Evolutionary conservation across 371 early-diverging fungal species (phyloP).

Genomic region (Mortierella sp.): DNA sequence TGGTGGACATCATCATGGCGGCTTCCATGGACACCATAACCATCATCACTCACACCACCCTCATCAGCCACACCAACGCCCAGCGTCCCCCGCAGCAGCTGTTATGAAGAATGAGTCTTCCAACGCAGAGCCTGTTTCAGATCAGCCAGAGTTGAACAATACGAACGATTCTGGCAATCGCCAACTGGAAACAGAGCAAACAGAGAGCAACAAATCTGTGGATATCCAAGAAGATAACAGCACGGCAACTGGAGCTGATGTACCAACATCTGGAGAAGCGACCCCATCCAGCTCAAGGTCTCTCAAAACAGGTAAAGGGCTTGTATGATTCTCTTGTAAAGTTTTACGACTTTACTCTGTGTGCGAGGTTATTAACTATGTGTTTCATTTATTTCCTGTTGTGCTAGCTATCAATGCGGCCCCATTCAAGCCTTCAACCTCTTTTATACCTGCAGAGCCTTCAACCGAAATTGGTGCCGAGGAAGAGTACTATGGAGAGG

Average conservation of each 20-base stretch:
- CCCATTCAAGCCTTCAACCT: constrained; percentile 39
- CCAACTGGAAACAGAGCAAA: constrained; percentile 11
- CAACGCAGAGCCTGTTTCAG: neutral
- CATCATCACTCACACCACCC: constrained; percentile 13
- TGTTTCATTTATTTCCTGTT: neutral
- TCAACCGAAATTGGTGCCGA: constrained; percentile 12
- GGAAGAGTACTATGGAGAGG: constrained; percentile 34
- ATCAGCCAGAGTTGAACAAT: neutral
- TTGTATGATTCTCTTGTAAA: neutral
- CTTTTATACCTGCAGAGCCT: constrained; percentile 10
- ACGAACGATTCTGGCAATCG: neutral
- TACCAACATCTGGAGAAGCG: constrained; percentile 9
- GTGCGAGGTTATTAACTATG: neutral
- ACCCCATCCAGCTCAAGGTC: constrained; percentile 29
- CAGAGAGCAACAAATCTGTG: neutral
- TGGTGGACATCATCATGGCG: constrained; percentile 41
- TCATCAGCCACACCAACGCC: constrained; percentile 5
- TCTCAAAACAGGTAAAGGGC: constrained; percentile 40
- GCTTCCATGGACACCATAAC: constrained; percentile 22
- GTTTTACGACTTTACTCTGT: neutral
- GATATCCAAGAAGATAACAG: neutral
- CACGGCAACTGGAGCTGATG: neutral
- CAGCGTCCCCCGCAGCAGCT: neutral
- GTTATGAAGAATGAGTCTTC: neutral
- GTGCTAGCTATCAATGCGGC: constrained; percentile 50